Percentiles rank a stretch among this genome's conserved stretches.
These are phyloP conservation scores for Pyracantha coccinea DNA, from an alignment of 331 rosid species.

Conservation along the genomic window DNA sequence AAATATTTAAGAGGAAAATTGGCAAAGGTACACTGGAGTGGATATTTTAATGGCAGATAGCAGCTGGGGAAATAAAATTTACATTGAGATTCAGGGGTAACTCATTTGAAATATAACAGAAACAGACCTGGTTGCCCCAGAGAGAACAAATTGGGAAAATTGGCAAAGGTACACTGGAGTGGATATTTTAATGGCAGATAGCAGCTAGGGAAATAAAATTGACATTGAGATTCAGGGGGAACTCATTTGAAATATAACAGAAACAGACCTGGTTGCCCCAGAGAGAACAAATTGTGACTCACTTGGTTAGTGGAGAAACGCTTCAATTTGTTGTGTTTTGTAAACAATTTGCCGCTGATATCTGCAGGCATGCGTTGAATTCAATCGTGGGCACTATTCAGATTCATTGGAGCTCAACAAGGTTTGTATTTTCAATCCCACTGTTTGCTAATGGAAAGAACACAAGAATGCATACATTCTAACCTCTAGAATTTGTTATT, in stretches of 20 bases:
- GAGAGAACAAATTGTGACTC: slow-evolving; percentile 14
- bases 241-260: not conserved
- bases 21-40: not conserved
- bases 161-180: not conserved
- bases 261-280: slow-evolving; percentile 8
- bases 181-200: not conserved
- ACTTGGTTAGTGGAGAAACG: slow-evolving; percentile 2
- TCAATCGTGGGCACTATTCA: slow-evolving; percentile 80
- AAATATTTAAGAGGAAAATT: not conserved
- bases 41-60: not conserved
- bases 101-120: no score
- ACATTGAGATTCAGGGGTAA: not conserved
- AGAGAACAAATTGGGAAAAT: not conserved
- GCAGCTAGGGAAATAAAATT: not conserved
- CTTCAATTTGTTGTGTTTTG: slow-evolving; percentile 3
- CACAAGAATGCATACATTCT: not conserved
- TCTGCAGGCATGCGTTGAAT: slow-evolving; percentile 97
- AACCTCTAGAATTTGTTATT: not conserved
- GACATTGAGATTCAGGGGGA: not conserved
- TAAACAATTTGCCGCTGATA: slow-evolving; percentile 18
- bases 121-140: no score
- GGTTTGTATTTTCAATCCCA: slow-evolving; percentile 46
- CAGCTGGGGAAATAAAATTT: not conserved
- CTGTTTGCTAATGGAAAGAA: not conserved
- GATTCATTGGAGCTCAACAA: slow-evolving; percentile 93